A percentile compares a stretch with the other conserved stretches of the same genome.
Conservation (phyloP, 2,329 filamentous ascomycete species). For the Lachnellula occidentalis region DNA sequence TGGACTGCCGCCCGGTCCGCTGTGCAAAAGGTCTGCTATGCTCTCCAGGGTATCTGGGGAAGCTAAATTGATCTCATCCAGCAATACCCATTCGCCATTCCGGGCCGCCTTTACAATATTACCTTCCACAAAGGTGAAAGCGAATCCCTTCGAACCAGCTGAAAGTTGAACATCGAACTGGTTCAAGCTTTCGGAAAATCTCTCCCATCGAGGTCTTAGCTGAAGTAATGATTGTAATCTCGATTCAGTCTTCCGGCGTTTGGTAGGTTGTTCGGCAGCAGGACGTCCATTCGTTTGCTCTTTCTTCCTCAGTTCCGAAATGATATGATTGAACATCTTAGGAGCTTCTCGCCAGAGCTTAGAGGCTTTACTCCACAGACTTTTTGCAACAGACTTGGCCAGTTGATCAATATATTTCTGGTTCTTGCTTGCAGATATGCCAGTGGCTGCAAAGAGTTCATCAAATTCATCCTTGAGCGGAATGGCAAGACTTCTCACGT, state of each 20-base stretch:
- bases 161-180: slow-evolving; percentile 77
- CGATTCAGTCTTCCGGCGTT: slow-evolving; percentile 59
- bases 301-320: slow-evolving; percentile 48
- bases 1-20: slow-evolving; percentile 64
- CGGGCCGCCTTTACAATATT: slow-evolving; percentile 94
- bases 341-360: slow-evolving; percentile 86
- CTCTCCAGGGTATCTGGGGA: slow-evolving; percentile 92
- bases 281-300: slow-evolving; percentile 34
- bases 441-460: slow-evolving; percentile 76
- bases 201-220: slow-evolving; percentile 67
- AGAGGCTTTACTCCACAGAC: slow-evolving; percentile 81
- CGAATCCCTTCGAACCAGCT: slow-evolving; percentile 68
- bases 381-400: slow-evolving; percentile 70
- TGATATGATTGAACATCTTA: slow-evolving; percentile 73
- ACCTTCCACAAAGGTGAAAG: slow-evolving; percentile 93
- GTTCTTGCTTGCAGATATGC: slow-evolving; percentile 83
- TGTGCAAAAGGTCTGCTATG: slow-evolving; percentile 78
- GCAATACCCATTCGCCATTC: slow-evolving; percentile 93
- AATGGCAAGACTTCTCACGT: slow-evolving; percentile 78
- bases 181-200: slow-evolving; percentile 67
- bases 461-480: slow-evolving; percentile 93
- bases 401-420: slow-evolving; percentile 79
- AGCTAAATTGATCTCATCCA: slow-evolving; percentile 96
- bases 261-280: slow-evolving; percentile 57
- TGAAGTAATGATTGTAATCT: slow-evolving; percentile 60